Evolutionary conservation across 495 filamentous ascomycete genomes (phyloP).

Genomic region (Podospora sp.): DNA sequence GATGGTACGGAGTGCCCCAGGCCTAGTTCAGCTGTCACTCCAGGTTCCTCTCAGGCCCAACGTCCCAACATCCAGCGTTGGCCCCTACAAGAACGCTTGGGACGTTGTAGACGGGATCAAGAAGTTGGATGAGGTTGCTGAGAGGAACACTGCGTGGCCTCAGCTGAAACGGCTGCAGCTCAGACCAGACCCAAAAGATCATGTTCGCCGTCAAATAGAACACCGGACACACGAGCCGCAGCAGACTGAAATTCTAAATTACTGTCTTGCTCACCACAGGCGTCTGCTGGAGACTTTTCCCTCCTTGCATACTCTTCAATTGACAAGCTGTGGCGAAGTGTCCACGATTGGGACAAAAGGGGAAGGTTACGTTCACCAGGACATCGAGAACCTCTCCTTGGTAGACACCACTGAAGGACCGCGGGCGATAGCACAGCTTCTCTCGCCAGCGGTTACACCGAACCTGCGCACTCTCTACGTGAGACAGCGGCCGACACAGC

Average conservation of each 20-base stretch:
- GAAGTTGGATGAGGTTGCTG: neutral
- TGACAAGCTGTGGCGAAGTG: slow-evolving; percentile 10
- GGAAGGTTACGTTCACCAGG: neutral
- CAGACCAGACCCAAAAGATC: slow-evolving; percentile 4
- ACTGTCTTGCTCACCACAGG: neutral
- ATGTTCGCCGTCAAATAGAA: neutral
- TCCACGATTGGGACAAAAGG: neutral
- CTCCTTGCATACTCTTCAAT: neutral
- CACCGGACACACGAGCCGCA: slow-evolving; percentile 7
- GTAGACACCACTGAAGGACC: slow-evolving; percentile 3
- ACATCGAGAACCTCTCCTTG: neutral
- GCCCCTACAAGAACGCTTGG: neutral
- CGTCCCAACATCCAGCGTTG: neutral
- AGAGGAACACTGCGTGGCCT: neutral
- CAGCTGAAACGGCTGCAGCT: neutral
- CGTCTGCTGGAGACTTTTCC: slow-evolving; percentile 1
- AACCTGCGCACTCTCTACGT: neutral
- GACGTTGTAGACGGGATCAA: neutral
- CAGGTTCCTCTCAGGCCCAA: neutral
- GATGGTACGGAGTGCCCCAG: neutral
- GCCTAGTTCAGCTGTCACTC: neutral
- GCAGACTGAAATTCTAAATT: slow-evolving; percentile 4
- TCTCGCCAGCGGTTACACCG: slow-evolving; percentile 1
- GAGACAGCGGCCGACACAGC: slow-evolving; percentile 4
- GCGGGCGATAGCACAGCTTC: neutral